Percentiles rank a stretch among this genome's conserved stretches.
Conservation (phyloP, 1,284 basidiomycete species). For the Bjerkandera adusta region DNA sequence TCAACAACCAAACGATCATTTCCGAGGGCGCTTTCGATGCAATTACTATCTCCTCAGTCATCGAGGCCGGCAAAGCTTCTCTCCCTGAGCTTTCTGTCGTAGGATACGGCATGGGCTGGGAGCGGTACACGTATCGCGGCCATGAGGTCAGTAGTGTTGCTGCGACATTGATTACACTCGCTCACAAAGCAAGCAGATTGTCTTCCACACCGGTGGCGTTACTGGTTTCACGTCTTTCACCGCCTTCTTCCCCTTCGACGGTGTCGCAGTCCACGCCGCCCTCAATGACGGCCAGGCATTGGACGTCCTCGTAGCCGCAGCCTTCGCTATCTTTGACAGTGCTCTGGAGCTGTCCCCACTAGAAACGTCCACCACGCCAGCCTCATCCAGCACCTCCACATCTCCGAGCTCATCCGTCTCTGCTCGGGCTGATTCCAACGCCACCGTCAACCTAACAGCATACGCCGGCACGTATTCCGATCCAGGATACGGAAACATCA, state of each 20-base stretch:
- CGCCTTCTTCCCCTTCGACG: background rate
- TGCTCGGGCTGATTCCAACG: too few species aligned
- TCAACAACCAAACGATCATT: conserved; percentile 25
- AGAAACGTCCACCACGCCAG: too few species aligned
- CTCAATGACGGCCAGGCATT: too few species aligned
- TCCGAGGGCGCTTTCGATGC: conserved; percentile 25
- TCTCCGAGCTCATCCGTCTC: too few species aligned
- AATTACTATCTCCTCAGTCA: conserved; percentile 24
- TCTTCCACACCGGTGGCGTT: background rate
- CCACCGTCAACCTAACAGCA: conserved; percentile 13
- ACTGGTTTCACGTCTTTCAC: background rate
- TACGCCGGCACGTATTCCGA: conserved; percentile 35
- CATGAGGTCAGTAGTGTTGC: conserved; percentile 34
- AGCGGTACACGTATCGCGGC: conserved; percentile 29
- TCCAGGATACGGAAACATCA: conserved; percentile 32
- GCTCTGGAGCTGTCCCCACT: conserved; percentile 4
- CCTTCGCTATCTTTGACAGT: conserved; percentile 22
- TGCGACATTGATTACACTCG: too few species aligned
- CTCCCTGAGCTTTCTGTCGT: conserved; percentile 14
- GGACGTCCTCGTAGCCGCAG: too few species aligned
- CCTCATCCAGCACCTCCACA: too few species aligned
- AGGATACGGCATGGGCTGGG: conserved; percentile 37
- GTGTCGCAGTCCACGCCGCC: too few species aligned
- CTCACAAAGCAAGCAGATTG: background rate
- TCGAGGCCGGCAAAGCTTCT: conserved; percentile 15